Percentiles rank a stretch among this genome's conserved stretches.
Evolutionary conservation across 805 yeast genomes (phyloP).

Genomic region (Phaffomyces opuntiae): DNA sequence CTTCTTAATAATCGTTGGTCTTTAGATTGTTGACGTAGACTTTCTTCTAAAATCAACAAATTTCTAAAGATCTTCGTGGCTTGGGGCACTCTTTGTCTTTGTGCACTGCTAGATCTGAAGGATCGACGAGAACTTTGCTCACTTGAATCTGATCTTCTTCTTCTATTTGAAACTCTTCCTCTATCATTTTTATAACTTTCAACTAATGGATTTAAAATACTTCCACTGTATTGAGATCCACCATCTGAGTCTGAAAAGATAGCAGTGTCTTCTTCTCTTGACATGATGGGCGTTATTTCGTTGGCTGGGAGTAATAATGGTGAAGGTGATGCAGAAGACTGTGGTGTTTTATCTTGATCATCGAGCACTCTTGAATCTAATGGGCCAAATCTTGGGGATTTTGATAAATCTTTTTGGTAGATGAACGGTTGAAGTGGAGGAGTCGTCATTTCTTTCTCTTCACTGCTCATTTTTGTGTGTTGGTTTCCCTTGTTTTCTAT

Average conservation of each 20-base stretch:
- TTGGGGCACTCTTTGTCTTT: constrained; percentile 30
- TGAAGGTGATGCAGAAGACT: constrained; percentile 11
- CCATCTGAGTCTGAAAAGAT: constrained; percentile 25
- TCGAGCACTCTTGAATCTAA: neutral
- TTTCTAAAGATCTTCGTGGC: constrained; percentile 76
- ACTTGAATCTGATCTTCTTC: constrained; percentile 23
- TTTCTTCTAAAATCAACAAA: constrained; percentile 77
- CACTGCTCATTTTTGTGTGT: neutral
- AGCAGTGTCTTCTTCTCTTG: constrained; percentile 25
- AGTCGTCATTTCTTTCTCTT: neutral
- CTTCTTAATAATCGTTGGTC: constrained; percentile 59
- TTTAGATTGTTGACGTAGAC: constrained; percentile 72
- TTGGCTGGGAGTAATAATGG: constrained; percentile 19
- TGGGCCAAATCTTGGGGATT: neutral
- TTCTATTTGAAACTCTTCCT: constrained; percentile 4
- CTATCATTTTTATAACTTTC: constrained; percentile 4
- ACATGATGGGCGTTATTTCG: constrained; percentile 21
- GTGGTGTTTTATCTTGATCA: neutral
- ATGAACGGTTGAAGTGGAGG: neutral
- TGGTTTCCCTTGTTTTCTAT: too few relatives aligned
- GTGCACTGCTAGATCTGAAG: constrained; percentile 18
- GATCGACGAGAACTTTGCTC: constrained; percentile 19
- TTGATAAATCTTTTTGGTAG: neutral
- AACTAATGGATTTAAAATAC: neutral
- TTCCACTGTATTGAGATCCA: constrained; percentile 18